Evolutionary conservation across 148 eudicot genomes (phyloP), one percentile per base, ranked within the genome.

Genomic region (Chenopodium formosanum): DNA sequence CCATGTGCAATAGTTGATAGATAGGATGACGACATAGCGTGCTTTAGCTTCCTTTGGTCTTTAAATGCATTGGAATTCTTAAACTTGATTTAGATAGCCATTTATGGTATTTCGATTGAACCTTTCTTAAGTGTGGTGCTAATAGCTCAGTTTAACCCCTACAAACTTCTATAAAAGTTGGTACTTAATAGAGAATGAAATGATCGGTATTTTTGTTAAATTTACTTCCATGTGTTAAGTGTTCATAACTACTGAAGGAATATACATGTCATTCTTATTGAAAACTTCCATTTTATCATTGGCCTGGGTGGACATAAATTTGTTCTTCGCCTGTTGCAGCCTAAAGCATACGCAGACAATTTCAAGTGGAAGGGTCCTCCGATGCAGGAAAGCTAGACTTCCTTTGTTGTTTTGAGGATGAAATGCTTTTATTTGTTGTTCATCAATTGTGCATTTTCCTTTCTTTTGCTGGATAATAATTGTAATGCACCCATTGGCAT

Each of bases 361-460:
- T 90, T 90, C 83, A 90, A 90, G 81, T 90, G 92, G 92, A 90
- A 85, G 88, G 92, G 92, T 74, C 92, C 84, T 65, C 85, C 85
- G 17, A 82, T 34, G 68, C 80, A 82, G 85, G 73, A 75, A 82
- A 60, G 22, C 70, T 74, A 82, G 77, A 31, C 20, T 34, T 72
- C 31, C 12, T 73, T 64, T 52, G 25, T 64, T 73, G 52, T 32
- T 72, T 44, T 29, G 75, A 79, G 76, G 80, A 83, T 75, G 50
- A 79, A 76, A 67, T 76, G 62, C 86, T 70, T 76, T 56, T 27
- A 81, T 81, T 72, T 63, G 56, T 53, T 37, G 7, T 53, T 46
- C 67, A 17, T 76, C 34, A 9, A 34, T n/a, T 22, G 29, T 75
- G 67, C 27, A 58, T 44, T 80, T 83, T 58, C 19, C 23, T 69